Conservation (phyloP, 768 basidiomycete genomes). For the Crucibulum laeve region DNA sequence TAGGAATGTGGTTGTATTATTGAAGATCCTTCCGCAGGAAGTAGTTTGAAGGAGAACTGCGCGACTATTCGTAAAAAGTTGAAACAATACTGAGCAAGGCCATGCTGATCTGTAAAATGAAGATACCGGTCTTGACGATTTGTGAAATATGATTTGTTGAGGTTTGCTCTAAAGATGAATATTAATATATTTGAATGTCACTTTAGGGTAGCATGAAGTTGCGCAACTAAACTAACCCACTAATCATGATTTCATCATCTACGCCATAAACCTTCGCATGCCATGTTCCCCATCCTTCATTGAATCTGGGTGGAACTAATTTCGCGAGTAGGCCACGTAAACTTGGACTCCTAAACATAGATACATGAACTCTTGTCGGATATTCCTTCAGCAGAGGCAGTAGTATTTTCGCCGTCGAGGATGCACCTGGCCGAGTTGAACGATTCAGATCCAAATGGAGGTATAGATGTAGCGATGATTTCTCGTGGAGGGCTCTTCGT, state of each 20-base stretch:
- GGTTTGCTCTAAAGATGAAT: constrained; percentile 67
- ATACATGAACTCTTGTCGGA: constrained; percentile 68
- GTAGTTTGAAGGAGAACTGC: constrained; percentile 65
- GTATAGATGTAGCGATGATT: constrained; percentile 60
- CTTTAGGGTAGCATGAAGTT: neutral
- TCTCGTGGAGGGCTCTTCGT: constrained; percentile 49
- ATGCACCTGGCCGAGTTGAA: constrained; percentile 67
- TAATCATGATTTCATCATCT: constrained; percentile 90
- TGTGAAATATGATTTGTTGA: constrained; percentile 90
- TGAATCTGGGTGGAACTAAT: constrained; percentile 86
- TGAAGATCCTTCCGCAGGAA: constrained; percentile 15
- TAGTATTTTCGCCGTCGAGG: constrained; percentile 64
- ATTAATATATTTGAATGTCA: neutral
- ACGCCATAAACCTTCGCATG: constrained; percentile 94
- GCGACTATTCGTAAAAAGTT: constrained; percentile 69
- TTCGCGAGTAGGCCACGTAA: constrained; percentile 69
- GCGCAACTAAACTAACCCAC: constrained; percentile 57
- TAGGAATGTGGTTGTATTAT: constrained; percentile 22
- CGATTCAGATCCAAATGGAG: constrained; percentile 81
- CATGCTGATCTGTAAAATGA: constrained; percentile 55
- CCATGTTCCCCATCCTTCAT: constrained; percentile 99
- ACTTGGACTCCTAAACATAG: constrained; percentile 85
- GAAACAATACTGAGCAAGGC: constrained; percentile 78
- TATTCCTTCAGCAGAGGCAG: constrained; percentile 71
- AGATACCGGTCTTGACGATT: constrained; percentile 95